Evolutionary conservation across 2,329 filamentous ascomycete species (phyloP), one percentile per base, ranked within the genome.

Genomic region (Colletotrichum sp.): DNA sequence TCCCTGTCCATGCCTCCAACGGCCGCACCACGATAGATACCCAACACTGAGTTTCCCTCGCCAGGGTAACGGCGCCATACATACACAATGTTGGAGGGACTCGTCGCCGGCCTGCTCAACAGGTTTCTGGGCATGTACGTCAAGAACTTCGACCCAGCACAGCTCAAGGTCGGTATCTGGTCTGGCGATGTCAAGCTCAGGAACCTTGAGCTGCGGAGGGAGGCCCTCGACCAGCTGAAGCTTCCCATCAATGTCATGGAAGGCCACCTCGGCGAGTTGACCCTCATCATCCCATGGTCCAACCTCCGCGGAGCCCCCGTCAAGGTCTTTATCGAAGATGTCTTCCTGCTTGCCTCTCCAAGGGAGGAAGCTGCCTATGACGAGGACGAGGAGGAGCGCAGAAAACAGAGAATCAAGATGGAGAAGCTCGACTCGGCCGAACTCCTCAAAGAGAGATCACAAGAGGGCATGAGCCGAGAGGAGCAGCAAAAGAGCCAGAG

Each of bases 101-200:
- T 99, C 81, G 97, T 99, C 79, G 96, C 97, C 81, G 98, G 96
- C 87, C 90, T 99, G 89, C 93, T 99, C 81, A 99, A 99, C 89
- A 95, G 98, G 89, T 99, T 99, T 87, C 88, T 99, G 92, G 98
- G 97, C 90, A 98, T 99, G 94, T 99, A 99, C 86, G 96, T 99
- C 86, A 96, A 98, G 91, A 99, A 99, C 87, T 99, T 99, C 85
- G 97, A 99, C 86, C 95, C 97, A 71, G 94, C 95, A 82, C 97
- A 99, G 88, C 91, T 99, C 79, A 99, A 99, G 84, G 96, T 99
- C 78, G 97, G 98, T 78, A 99, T 99, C 82, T 99, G 96, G 97
- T 98, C 95, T 27, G 97, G 98, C 81, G 97, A 99, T 88, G 97
- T 99, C 82, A 98, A 98, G 87, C 90, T 99, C 62, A 93, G 93